Evolutionary conservation across 116 monocot species (phyloP).

Genomic region (Iris pallida): DNA sequence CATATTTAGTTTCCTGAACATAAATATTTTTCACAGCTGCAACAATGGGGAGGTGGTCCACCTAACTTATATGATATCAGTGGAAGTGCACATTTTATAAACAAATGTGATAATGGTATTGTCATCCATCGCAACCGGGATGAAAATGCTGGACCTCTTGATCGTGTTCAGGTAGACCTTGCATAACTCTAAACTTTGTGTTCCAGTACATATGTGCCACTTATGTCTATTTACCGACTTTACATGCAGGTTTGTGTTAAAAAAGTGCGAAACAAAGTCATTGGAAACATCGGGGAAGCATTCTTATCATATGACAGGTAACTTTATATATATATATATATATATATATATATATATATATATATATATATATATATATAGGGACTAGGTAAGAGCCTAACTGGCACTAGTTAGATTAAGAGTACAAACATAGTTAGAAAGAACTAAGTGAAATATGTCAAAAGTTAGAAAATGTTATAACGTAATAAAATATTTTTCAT

Average conservation of each 20-base stretch:
- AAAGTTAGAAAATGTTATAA: background rate
- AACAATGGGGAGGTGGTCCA: constrained; percentile 69
- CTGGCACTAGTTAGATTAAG: too few species aligned
- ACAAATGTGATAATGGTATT: constrained; percentile 97
- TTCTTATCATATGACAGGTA: constrained; percentile 75
- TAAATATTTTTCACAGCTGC: constrained; percentile 40
- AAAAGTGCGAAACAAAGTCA: constrained; percentile 87
- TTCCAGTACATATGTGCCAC: background rate
- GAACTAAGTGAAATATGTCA: background rate
- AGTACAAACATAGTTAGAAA: too few species aligned
- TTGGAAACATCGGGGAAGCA: constrained; percentile 66
- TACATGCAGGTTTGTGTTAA: constrained; percentile 58
- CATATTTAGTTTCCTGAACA: constrained; percentile 7
- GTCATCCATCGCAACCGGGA: constrained; percentile 79
- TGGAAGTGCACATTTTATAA: constrained; percentile 96
- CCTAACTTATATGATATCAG: constrained; percentile 94
- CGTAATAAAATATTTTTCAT: background rate
- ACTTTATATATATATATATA: too few species aligned
- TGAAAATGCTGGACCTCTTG: constrained; percentile 43
- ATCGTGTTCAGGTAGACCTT: constrained; percentile 55
- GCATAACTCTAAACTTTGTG: background rate
- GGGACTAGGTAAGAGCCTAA: too few species aligned
- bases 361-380: too few species aligned
- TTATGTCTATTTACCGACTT: background rate
- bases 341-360: too few species aligned